Conservation (phyloP, 169 alveolate species). For the Amoebophrya sp. region DNA sequence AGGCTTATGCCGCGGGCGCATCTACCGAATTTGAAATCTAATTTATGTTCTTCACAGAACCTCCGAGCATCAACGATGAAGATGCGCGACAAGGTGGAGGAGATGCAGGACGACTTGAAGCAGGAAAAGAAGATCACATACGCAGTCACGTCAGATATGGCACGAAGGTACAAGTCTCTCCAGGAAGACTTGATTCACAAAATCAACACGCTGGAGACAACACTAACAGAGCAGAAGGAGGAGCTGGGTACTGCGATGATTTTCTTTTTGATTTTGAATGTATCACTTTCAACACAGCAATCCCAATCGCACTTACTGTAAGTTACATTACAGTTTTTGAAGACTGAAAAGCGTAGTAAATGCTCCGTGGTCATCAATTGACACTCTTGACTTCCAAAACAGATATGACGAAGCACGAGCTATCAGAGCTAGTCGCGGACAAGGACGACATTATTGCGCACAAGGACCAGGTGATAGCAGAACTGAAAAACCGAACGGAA, state of each 20-base stretch:
- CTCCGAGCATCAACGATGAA: background rate
- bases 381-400: too few species aligned
- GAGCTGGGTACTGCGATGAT: background rate
- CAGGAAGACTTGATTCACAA: slow-evolving; percentile 23
- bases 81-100: background rate
- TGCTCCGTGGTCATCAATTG: too few species aligned
- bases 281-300: too few species aligned
- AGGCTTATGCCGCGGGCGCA: background rate
- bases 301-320: too few species aligned
- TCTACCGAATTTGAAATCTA: background rate
- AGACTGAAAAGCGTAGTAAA: too few species aligned
- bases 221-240: slow-evolving; percentile 27
- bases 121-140: background rate
- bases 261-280: background rate
- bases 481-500: background rate
- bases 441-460: background rate
- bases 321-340: too few species aligned
- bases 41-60: background rate
- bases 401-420: background rate
- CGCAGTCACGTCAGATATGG: slow-evolving; percentile 25
- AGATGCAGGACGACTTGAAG: background rate
- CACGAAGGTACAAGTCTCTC: slow-evolving; percentile 12
- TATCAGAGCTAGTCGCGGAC: background rate
- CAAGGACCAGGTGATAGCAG: background rate
- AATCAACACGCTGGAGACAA: slow-evolving; percentile 20